Conservation (phyloP, 2,329 filamentous ascomycete species). For the Talaromyces piceae region DNA sequence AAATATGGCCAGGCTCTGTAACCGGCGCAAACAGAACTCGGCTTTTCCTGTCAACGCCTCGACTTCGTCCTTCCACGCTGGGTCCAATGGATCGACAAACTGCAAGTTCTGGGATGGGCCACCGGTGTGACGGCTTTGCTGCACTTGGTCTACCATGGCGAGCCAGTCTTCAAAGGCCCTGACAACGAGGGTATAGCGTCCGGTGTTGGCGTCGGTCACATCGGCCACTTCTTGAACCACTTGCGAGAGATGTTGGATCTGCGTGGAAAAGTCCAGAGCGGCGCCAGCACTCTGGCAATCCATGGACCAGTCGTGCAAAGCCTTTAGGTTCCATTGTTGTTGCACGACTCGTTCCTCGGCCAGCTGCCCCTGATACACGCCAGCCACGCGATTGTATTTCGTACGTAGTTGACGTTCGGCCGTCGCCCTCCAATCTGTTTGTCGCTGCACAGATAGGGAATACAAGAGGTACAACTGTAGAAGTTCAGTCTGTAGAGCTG, state of each 20-base stretch:
- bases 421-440: conserved; percentile 24
- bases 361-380: conserved; percentile 25
- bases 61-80: conserved; percentile 28
- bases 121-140: conserved; percentile 10
- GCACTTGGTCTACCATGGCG: conserved; percentile 21
- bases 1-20: conserved; percentile 31
- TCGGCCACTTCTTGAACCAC: conserved; percentile 32
- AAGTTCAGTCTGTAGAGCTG: conserved; percentile 35
- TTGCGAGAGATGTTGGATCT: conserved; percentile 33
- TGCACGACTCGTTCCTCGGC: conserved; percentile 27
- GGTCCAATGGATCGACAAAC: conserved; percentile 30
- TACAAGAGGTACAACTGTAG: conserved; percentile 37
- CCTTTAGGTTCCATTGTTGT: conserved; percentile 27
- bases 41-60: conserved; percentile 24
- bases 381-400: conserved; percentile 29
- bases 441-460: conserved; percentile 21
- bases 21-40: conserved; percentile 27
- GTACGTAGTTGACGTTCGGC: conserved; percentile 24
- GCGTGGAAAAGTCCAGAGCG: conserved; percentile 21
- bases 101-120: conserved; percentile 7
- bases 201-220: conserved; percentile 19
- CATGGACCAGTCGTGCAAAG: conserved; percentile 26
- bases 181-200: conserved; percentile 24
- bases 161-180: conserved; percentile 32
- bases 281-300: conserved; percentile 20